Evolutionary conservation across 2,329 filamentous ascomycete genomes (phyloP), one percentile per base, ranked within the genome.

Genomic region (Penicillium sumatraense): DNA sequence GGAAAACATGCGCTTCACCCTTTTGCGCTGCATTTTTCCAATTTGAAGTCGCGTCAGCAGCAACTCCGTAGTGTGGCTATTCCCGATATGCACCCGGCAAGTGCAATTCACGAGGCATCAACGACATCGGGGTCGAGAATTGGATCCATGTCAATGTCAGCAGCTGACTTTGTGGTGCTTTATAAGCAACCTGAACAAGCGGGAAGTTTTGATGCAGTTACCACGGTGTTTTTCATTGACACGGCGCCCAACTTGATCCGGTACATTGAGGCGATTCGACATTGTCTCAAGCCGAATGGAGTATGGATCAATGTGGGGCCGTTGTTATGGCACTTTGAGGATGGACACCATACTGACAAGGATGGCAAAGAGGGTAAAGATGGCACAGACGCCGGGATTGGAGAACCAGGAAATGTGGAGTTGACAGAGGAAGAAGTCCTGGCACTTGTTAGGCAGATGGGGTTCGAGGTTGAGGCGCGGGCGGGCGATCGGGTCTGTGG

Each of bases 151-250:
- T 87, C 86, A 68, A 98, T 99, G 93, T 88, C 89, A 20, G 90
- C 93, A 0, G 92, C 91, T 3, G 95, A 99, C 71, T 99, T 99
- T 68, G 84, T 96, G 53, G 88, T 91, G n/a, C 75, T 93, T 1
- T 99, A 99, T 72, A 83, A 81, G 23, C 81, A 87, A 54, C 79
- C 83, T 1, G 82, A 83, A 0, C 84, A 90, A 64, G 73, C 76
- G 8, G 81, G 81, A 0, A 67, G 73, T 0, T 98, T 92, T 72
- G 88, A 97, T 67, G 92, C 89, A 1, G 91, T 98, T 2, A 87
- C 90, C 0, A 91, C 89, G 2, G 90, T 96, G 10, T 99, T 98
- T 78, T 99, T 99, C 78, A 88, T 99, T 54, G 96, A 99, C 72
- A 99, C 95, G 1, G 95, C 95, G 2, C 93, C 93, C 1, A 98